These are phyloP conservation scores for Nelumbo lutea DNA, from an alignment of 164 flowering plant species.

Conservation along the genomic window DNA sequence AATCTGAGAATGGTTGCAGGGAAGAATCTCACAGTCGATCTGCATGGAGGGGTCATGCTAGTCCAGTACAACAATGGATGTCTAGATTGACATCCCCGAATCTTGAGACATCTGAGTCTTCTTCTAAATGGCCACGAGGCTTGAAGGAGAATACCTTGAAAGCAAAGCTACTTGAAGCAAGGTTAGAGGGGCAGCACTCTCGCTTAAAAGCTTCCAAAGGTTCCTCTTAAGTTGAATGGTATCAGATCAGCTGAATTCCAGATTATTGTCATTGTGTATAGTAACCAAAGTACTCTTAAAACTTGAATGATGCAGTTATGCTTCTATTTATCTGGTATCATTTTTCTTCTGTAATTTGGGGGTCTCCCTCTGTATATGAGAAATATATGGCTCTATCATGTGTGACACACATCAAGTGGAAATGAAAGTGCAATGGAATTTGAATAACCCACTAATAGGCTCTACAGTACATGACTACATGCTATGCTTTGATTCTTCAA, in stretches of 20 bases:
- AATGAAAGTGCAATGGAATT: neutral
- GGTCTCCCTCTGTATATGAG: slow-evolving; percentile 16
- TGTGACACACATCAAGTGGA: neutral
- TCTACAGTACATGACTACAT: no score
- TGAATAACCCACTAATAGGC: neutral
- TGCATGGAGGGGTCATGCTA: slow-evolving; percentile 29
- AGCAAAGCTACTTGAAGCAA: slow-evolving; percentile 79
- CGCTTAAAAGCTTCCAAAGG: slow-evolving; percentile 34
- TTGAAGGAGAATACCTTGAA: slow-evolving; percentile 54
- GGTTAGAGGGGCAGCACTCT: slow-evolving; percentile 49
- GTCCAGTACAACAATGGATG: slow-evolving; percentile 58
- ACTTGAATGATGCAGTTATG: neutral
- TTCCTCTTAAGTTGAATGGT: slow-evolving; percentile 5
- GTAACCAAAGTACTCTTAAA: neutral
- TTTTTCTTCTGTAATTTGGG: slow-evolving; percentile 11
- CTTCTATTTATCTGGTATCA: neutral
- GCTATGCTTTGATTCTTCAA: no score
- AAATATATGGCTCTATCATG: neutral
- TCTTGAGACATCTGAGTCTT: slow-evolving; percentile 38
- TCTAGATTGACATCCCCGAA: slow-evolving; percentile 36
- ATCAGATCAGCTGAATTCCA: neutral
- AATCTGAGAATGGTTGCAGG: slow-evolving; percentile 21
- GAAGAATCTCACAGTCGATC: slow-evolving; percentile 34
- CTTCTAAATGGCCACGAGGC: slow-evolving; percentile 25
- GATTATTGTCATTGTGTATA: neutral